Evolutionary conservation across 73 alveolate species (phyloP).

Genomic region (Symbiodinium natans): DNA sequence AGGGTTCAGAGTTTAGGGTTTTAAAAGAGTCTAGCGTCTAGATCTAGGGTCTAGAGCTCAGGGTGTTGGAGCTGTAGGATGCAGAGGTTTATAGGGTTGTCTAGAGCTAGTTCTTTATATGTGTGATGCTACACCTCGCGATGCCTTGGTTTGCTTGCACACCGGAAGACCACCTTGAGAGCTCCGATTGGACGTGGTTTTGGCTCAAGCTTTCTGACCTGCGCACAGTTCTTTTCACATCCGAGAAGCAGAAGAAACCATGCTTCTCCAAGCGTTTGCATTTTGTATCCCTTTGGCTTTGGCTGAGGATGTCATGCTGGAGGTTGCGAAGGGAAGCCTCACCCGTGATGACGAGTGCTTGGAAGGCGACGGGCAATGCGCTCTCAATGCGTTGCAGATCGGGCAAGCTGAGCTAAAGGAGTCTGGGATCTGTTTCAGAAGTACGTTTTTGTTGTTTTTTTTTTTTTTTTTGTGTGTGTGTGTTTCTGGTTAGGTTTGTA

Average conservation of each 20-base stretch:
- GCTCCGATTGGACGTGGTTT: background rate
- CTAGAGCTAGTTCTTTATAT: too few species aligned
- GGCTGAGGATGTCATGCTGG: constrained; percentile 29
- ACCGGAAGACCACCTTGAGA: too few species aligned
- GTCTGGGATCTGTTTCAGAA: background rate
- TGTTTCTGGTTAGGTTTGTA: background rate
- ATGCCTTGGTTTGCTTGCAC: too few species aligned
- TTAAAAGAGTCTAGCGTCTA: too few species aligned
- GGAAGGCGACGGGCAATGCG: constrained; percentile 7
- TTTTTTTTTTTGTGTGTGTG: background rate
- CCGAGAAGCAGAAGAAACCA: background rate
- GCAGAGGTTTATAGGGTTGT: too few species aligned
- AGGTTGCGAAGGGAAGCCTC: background rate
- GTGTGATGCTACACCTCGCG: too few species aligned
- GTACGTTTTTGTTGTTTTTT: too few species aligned
- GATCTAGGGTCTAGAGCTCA: too few species aligned
- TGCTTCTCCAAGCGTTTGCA: background rate
- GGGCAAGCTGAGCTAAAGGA: background rate
- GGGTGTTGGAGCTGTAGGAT: too few species aligned
- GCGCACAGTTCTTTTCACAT: constrained; percentile 40
- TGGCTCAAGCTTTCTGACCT: constrained; percentile 45
- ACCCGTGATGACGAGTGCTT: constrained; percentile 38
- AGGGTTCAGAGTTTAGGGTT: too few species aligned
- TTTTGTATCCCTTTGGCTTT: background rate
- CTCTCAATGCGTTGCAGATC: constrained; percentile 49